Base-by-base conservation (phyloP, 129 eudicot genomes). In the Escallonia rubra region DNA sequence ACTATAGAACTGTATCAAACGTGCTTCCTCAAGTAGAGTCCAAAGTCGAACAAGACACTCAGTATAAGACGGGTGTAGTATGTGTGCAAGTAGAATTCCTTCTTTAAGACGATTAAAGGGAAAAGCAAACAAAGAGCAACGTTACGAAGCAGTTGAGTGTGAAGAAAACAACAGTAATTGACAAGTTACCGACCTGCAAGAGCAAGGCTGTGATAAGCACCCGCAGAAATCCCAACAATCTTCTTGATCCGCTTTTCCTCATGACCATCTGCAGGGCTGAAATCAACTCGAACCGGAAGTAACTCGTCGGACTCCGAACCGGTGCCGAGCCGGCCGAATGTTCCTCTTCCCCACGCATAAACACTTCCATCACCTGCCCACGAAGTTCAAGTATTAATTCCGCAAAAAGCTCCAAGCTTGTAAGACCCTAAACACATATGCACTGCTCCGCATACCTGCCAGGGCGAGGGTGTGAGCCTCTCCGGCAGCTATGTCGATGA, bases 301-400 rank as follows among this genome's bases (percentile, higher is more conserved):
- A 79, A 65, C 75, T 76, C 78, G 67, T 92, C 96, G 41, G 67
- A 63, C 63, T 86, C 89, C 3, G 86, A 84, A 67, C 91, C 95
- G 50, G 87, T 76, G 13, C 98, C 98, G 0, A 92, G 86, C 58
- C 98, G 86, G 41, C 98, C 98, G 49, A 92, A 89, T 16, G 86
- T 84, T 59, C 96, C 98, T 84, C 98, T 89, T 38, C 98, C 98
- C 98, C 98, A 92, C 42, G 96, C 77, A 78, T 86, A 84, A 16
- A 92, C 92, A 63, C 80, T 80, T 2, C 96, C 98, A 69, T 92
- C 89, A 55, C 91, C 96, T 88, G 66, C 68, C 40, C 43, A 13
- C 41, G 52, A 54, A 66, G 76, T 13, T 41, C n/a, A 8, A 50
- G 12, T 4, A 3, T 8, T 23, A 1, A 23, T 23, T 23, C 34